phyloP scores from a whole-genome alignment of 768 basidiomycete genomes.

The Tricholoma flavovirens region DNA sequence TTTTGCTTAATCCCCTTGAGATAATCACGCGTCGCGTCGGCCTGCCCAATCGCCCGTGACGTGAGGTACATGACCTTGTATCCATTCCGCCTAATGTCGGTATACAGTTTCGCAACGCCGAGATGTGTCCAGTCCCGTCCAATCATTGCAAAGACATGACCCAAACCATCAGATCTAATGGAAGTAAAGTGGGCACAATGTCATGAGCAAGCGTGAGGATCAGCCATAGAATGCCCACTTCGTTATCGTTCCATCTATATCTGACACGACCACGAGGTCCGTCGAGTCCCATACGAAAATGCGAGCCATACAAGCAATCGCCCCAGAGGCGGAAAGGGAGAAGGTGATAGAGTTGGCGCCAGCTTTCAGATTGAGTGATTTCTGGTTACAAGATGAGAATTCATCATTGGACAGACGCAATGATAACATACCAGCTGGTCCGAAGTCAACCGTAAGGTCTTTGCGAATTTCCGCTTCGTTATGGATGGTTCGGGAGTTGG shows the following conservation, averaged over 20 bases:
- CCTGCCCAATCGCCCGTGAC: slow-evolving; percentile 95
- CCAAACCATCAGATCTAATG: slow-evolving; percentile 85
- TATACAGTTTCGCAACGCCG: slow-evolving; percentile 95
- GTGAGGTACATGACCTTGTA: slow-evolving; percentile 99
- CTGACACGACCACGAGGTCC: slow-evolving; percentile 87
- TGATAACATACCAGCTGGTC: slow-evolving; percentile 74
- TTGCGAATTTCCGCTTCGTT: slow-evolving; percentile 61
- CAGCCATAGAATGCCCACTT: slow-evolving; percentile 52
- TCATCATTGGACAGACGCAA: not conserved
- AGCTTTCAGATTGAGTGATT: slow-evolving; percentile 75
- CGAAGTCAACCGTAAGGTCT: slow-evolving; percentile 88
- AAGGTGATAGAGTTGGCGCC: slow-evolving; percentile 93
- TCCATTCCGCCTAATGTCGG: slow-evolving; percentile 90
- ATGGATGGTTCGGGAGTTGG: slow-evolving; percentile 9
- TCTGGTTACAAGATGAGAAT: slow-evolving; percentile 38
- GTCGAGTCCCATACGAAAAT: slow-evolving; percentile 96
- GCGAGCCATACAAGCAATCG: slow-evolving; percentile 80
- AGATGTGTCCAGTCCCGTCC: slow-evolving; percentile 98
- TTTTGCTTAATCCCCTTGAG: slow-evolving; percentile 93
- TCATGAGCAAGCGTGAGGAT: not conserved
- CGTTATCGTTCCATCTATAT: slow-evolving; percentile 98
- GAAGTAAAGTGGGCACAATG: not conserved
- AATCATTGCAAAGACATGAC: slow-evolving; percentile 96
- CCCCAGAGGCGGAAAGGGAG: slow-evolving; percentile 79
- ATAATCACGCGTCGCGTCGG: slow-evolving; percentile 93